Evolutionary conservation across 352 stramenopile genomes (phyloP).

Genomic region (Globisporangium nodosum): DNA sequence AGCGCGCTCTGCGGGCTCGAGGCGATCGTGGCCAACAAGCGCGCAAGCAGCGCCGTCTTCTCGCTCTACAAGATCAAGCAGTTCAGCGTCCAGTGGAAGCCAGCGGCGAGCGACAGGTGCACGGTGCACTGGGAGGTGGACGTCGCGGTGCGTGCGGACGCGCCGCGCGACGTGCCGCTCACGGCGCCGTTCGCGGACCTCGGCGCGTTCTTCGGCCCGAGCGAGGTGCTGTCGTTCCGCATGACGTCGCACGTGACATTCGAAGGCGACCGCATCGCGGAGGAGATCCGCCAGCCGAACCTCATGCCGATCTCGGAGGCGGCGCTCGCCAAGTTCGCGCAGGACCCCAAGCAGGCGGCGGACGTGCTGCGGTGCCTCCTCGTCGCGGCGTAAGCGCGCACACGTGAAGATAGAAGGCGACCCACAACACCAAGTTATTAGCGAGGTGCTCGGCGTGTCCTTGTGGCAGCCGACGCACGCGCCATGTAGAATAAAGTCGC

Average conservation of each 20-base stretch:
- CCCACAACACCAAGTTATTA: too few species aligned
- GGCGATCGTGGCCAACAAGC: conserved; percentile 62
- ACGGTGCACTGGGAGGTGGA: conserved; percentile 74
- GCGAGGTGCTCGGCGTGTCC: too few species aligned
- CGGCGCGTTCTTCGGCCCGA: conserved; percentile 32
- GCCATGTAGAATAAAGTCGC: neutral
- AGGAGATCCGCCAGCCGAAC: conserved; percentile 77
- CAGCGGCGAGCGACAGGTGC: conserved; percentile 60
- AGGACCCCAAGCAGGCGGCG: conserved; percentile 47
- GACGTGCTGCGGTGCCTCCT: conserved; percentile 55
- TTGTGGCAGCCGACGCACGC: too few species aligned
- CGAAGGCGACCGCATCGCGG: conserved; percentile 63
- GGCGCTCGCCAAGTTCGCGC: conserved; percentile 40
- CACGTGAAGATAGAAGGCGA: conserved; percentile 2
- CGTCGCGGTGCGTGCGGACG: conserved; percentile 40
- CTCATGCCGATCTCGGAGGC: conserved; percentile 52
- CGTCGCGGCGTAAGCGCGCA: conserved; percentile 15
- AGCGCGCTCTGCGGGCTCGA: conserved; percentile 42
- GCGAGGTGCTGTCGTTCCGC: conserved; percentile 60
- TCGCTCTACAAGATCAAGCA: conserved; percentile 79
- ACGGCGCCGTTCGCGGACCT: conserved; percentile 64
- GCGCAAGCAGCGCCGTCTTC: conserved; percentile 53
- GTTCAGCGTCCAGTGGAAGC: conserved; percentile 77
- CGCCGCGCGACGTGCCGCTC: conserved; percentile 47
- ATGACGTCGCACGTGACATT: conserved; percentile 80